Evolutionary conservation across 805 yeast genomes (phyloP), one percentile per base, ranked within the genome.

Genomic region (Kodamaea lidongshanica): DNA sequence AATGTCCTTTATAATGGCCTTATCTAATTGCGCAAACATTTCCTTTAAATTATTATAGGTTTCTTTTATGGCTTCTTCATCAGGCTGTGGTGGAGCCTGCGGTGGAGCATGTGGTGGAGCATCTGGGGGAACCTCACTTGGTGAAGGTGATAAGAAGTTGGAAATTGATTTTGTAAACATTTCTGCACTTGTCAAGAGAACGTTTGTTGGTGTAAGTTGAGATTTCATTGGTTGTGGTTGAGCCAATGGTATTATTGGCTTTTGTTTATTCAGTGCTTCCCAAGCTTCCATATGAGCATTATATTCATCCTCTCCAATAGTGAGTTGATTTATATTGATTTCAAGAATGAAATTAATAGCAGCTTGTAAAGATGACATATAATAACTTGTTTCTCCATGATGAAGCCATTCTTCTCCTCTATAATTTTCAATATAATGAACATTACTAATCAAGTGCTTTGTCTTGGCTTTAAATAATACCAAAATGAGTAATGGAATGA

Each of bases 331-430:
- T 19, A 58, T 54, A 19, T 66, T 72, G 25, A 92, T 52, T 8
- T 75, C 71, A 33, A 76, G 73, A 7, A 92, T 72, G 49, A 86
- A 92, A 37, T 79, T 74, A 8, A 87, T 74, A 1, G 96, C 96
- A 2, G 94, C 94, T 46, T 82, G 85, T 16, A 89, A 56, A n/a
- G 95, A 83, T 16, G 94, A 83, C 32, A 92, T 61, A 49, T 92
- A 92, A 54, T 92, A 92, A 23, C 92, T 82, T 0, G 89, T 79
- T 52, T 92, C 99, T 6, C 98, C 96, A 36, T 59, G 65, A 23
- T 69, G 67, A 27, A 83, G 61, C 65, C 83, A 80, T 24, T 75
- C 83, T 5, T 74, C 77, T 33, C 74, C 77, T 41, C 97, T 61
- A 52, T 82, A 92, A 30, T 92, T 65, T 52, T 87, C 95, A 41